These are phyloP conservation scores for Diplodia sapinea DNA, from an alignment of 2,329 filamentous ascomycete species.

Conservation along the genomic window DNA sequence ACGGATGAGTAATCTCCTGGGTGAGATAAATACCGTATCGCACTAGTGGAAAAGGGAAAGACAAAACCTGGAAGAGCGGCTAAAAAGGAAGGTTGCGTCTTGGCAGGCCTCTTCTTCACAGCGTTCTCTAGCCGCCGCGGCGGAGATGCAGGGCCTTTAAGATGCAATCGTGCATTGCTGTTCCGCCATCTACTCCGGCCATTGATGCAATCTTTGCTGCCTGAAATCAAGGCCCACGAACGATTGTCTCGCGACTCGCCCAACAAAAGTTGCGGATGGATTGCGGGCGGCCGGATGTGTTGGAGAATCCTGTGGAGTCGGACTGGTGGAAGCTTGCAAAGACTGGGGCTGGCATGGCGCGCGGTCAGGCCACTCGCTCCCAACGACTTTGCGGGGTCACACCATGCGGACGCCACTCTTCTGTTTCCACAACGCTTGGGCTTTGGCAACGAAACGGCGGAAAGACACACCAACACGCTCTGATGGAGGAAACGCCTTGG, in stretches of 20 bases:
- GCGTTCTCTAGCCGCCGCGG: background rate
- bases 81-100: background rate
- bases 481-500: background rate
- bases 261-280: conserved; percentile 12
- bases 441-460: background rate
- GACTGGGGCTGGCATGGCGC: conserved; percentile 4
- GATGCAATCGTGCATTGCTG: background rate
- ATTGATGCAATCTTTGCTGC: background rate
- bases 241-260: conserved; percentile 20
- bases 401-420: conserved; percentile 15
- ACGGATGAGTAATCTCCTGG: conserved; percentile 5
- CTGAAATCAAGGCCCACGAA: background rate
- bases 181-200: background rate
- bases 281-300: conserved; percentile 3
- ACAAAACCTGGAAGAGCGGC: background rate
- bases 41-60: conserved; percentile 5
- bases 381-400: conserved; percentile 27
- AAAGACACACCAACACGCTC: conserved; percentile 8
- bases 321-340: conserved; percentile 5
- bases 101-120: background rate
- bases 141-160: background rate
- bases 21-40: background rate
- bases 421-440: background rate
- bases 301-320: conserved; percentile 9
- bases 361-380: conserved; percentile 23